Base-by-base conservation (phyloP, 2,329 filamentous ascomycete species). In the Talaromyces funiculosus region DNA sequence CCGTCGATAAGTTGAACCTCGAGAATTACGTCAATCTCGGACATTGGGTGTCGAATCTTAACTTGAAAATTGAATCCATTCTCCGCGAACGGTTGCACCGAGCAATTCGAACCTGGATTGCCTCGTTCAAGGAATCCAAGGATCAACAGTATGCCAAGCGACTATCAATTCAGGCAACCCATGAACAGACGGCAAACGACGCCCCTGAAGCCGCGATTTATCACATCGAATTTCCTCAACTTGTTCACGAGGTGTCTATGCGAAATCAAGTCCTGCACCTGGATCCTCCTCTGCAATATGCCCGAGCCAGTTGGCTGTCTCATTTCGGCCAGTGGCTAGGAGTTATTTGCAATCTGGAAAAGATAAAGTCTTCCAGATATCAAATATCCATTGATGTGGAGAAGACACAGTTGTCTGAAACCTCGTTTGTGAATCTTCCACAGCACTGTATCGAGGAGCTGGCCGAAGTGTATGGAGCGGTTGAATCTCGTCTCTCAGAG, bases 261-360 rank as follows among this genome's bases (percentile, higher is more conserved):
- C 90, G 90, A 33, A 97, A 97, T 68, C 94, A 99, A 74, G 89
- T 97, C 66, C 96, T 99, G 66, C 96, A 96, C 70, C 84, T 99
- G 26, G 94, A 97, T 57, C 95, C 94, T 3, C 94, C 94, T 4
- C 81, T 97, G 56, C 92, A 96, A 72, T 94, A 88, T 72, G 92
- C 94, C 16, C 86, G 92, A 66, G 92, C 93, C 12, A 93, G 89
- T 71, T 99, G 95, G 94, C 90, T 96, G 71, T 82, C 88, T 18
- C 92, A 97, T 67, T 82, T 99, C 42, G 92, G 97, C 68, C 85
- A 91, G 35, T 99, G 94, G 94, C 84, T 99, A 37, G 92, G 90
- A 40, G 84, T 95, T 61, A 88, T 96, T 47, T 97, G 94, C 78
- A 93, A 94, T 67, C 82, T 97, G 45, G 89, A 90, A 63, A 95